Percentiles rank a stretch among this genome's conserved stretches.
phyloP scores from a whole-genome alignment of 2,329 filamentous ascomycete genomes.

The Penicillium polonicum region DNA sequence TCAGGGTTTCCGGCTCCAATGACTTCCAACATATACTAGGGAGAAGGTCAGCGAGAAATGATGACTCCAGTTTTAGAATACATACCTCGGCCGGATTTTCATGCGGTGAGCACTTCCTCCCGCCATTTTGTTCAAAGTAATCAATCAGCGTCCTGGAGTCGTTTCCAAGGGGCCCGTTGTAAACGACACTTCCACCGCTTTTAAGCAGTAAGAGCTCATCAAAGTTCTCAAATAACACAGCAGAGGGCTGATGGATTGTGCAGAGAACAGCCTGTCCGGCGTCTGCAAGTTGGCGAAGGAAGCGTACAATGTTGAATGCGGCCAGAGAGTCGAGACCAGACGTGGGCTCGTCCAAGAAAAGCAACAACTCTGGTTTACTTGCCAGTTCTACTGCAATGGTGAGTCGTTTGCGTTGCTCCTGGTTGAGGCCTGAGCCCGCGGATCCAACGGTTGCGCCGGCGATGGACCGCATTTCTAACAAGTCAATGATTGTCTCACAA shows the following conservation, averaged over 20 bases:
- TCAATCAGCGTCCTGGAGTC: conserved; percentile 70
- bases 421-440: conserved; percentile 59
- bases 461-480: conserved; percentile 67
- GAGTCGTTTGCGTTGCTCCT: conserved; percentile 66
- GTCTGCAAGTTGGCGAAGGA: conserved; percentile 62
- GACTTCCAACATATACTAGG: conserved; percentile 76
- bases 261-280: conserved; percentile 85
- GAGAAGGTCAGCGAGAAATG: not conserved
- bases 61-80: not conserved
- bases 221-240: conserved; percentile 83
- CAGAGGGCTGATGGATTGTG: conserved; percentile 88
- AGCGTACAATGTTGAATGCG: conserved; percentile 63
- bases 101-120: conserved; percentile 56
- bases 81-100: conserved; percentile 68
- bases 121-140: conserved; percentile 67
- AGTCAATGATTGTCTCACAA: conserved; percentile 65
- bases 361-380: conserved; percentile 59
- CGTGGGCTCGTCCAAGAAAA: conserved; percentile 64
- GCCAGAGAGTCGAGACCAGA: conserved; percentile 68
- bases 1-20: conserved; percentile 64
- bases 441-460: conserved; percentile 64
- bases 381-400: conserved; percentile 64
- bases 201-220: conserved; percentile 78
- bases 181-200: conserved; percentile 75
- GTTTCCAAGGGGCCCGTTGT: conserved; percentile 79